Percentiles rank a stretch among this genome's conserved stretches.
Conservation (phyloP, 192 early-diverging fungal genomes). For the Backusella circina region DNA sequence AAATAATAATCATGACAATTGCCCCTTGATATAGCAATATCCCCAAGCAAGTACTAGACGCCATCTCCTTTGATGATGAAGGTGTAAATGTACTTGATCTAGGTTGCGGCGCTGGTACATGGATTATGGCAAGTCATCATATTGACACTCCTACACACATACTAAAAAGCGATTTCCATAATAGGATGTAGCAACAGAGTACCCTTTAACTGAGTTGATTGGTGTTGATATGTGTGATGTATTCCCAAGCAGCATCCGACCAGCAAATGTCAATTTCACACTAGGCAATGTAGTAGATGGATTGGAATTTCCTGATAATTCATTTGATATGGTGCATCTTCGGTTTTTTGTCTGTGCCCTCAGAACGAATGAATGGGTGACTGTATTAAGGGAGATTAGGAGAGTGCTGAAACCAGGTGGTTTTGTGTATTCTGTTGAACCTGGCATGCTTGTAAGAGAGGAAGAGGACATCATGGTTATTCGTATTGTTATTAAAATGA, state of each 20-base stretch:
- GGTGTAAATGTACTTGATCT: constrained; percentile 25
- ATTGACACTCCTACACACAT: too few relatives aligned
- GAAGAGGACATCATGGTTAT: too few relatives aligned
- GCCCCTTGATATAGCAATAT: constrained; percentile 3
- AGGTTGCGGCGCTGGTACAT: constrained; percentile 36
- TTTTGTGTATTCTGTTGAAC: neutral
- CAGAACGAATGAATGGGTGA: neutral
- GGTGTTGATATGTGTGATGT: constrained; percentile 7
- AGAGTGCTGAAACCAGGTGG: constrained; percentile 12
- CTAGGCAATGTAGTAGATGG: neutral
- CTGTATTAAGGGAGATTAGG: neutral
- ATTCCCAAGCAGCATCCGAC: constrained; percentile 1
- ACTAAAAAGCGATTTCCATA: too few relatives aligned
- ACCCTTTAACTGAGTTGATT: neutral
- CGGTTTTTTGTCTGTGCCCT: constrained; percentile 1
- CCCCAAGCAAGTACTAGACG: neutral
- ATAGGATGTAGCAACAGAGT: constrained; percentile 15
- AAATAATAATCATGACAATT: neutral
- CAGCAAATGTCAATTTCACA: neutral
- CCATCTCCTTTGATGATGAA: constrained; percentile 3
- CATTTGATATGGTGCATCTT: constrained; percentile 4
- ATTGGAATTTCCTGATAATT: neutral
- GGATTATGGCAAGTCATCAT: constrained; percentile 17
- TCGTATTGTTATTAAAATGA: neutral
- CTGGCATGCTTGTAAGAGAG: constrained; percentile 26